Evolutionary conservation across 495 filamentous ascomycete genomes (phyloP).

Genomic region (Xylaria intraflava): DNA sequence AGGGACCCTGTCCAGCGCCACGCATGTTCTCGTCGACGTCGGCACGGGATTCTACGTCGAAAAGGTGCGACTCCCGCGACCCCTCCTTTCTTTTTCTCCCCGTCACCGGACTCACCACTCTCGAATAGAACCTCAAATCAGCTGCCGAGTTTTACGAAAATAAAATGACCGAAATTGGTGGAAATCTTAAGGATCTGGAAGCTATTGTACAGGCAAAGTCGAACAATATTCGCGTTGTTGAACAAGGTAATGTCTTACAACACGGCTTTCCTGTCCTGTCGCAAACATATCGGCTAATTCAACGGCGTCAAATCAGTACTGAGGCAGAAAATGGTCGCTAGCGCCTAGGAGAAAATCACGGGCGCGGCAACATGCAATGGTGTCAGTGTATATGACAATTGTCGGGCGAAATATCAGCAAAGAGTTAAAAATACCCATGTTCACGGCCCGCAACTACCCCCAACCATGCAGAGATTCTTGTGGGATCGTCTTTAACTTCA

Average conservation of each 20-base stretch:
- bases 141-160: slow-evolving; percentile 77
- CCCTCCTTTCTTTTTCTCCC: background rate
- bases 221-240: slow-evolving; percentile 74
- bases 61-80: slow-evolving; percentile 51
- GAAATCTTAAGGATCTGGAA: slow-evolving; percentile 79
- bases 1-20: slow-evolving; percentile 66
- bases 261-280: background rate
- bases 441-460: background rate
- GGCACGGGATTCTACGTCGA: slow-evolving; percentile 96
- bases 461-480: background rate
- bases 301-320: slow-evolving; percentile 36
- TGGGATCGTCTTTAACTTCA: background rate
- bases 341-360: slow-evolving; percentile 9
- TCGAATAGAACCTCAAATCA: slow-evolving; percentile 55
- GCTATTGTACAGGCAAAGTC: slow-evolving; percentile 78
- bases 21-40: slow-evolving; percentile 86
- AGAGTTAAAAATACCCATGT: background rate
- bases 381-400: background rate
- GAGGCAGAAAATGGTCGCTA: slow-evolving; percentile 50
- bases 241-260: slow-evolving; percentile 61
- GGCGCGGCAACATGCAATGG: background rate
- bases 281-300: background rate
- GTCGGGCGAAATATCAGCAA: background rate
- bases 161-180: slow-evolving; percentile 74
- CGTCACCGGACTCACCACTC: background rate